phyloP scores from a whole-genome alignment of 495 filamentous ascomycete genomes.

The Elaphomyces granulatus region DNA sequence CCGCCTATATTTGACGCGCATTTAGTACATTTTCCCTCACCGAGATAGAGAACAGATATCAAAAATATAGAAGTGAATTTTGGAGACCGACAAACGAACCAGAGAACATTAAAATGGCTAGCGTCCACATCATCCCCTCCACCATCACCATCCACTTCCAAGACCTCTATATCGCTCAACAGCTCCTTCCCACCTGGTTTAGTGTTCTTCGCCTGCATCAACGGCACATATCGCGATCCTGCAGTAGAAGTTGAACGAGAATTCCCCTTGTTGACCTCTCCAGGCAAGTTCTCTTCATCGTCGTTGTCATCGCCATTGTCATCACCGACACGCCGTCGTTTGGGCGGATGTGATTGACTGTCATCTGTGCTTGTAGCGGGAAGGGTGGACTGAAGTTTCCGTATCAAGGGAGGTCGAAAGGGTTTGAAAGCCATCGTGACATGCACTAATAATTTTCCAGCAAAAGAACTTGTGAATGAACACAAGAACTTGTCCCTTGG shows the following conservation, averaged over 20 bases:
- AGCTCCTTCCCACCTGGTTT: slow-evolving; percentile 8
- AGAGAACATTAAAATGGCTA: slow-evolving; percentile 58
- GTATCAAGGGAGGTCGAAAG: slow-evolving; percentile 31
- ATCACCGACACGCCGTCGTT: slow-evolving; percentile 18
- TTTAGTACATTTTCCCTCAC: not conserved
- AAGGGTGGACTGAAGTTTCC: slow-evolving; percentile 20
- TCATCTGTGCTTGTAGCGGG: too few species aligned
- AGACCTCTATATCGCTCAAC: slow-evolving; percentile 3
- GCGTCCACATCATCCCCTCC: slow-evolving; percentile 16
- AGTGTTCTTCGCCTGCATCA: slow-evolving; percentile 22
- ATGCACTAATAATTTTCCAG: too few species aligned
- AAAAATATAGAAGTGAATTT: slow-evolving; percentile 1
- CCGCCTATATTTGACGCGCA: slow-evolving; percentile 42
- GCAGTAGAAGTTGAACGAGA: not conserved
- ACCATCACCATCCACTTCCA: not conserved
- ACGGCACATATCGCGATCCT: slow-evolving; percentile 12
- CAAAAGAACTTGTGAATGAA: too few species aligned
- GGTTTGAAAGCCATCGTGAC: slow-evolving; percentile 33
- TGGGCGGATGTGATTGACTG: slow-evolving; percentile 19
- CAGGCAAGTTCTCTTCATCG: slow-evolving; percentile 7
- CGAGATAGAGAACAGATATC: not conserved
- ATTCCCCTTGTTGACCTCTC: slow-evolving; percentile 1
- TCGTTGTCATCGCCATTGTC: too few species aligned
- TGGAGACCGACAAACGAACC: slow-evolving; percentile 28
- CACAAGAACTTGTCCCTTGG: too few species aligned